Evolutionary conservation across 768 basidiomycete species (phyloP).

Genomic region (Mycena metata): DNA sequence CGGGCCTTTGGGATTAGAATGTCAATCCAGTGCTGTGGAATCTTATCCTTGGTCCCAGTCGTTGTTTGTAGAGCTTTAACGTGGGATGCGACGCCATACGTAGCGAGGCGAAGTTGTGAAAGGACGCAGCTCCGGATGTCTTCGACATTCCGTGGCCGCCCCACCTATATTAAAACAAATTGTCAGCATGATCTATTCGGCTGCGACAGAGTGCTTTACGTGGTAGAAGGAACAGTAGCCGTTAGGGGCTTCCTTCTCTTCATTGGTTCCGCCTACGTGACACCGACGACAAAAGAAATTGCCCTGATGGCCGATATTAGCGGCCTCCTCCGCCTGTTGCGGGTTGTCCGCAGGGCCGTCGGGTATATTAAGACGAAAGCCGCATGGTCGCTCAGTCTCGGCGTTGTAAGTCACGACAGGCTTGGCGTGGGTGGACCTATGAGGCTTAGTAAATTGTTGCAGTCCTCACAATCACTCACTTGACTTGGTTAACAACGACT

Average conservation of each 20-base stretch:
- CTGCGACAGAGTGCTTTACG: too few species aligned
- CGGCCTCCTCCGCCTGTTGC: slow-evolving; percentile 49
- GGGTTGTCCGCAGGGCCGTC: slow-evolving; percentile 50
- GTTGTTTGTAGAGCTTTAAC: slow-evolving; percentile 41
- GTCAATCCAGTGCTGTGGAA: slow-evolving; percentile 50
- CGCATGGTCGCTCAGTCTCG: slow-evolving; percentile 13
- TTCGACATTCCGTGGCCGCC: slow-evolving; percentile 21
- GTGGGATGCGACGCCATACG: slow-evolving; percentile 36
- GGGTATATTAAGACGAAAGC: slow-evolving; percentile 32
- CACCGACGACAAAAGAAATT: slow-evolving; percentile 54
- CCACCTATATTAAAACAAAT: slow-evolving; percentile 12
- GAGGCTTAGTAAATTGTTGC: background rate
- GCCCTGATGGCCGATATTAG: slow-evolving; percentile 52
- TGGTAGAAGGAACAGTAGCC: slow-evolving; percentile 46
- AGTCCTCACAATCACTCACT: too few species aligned
- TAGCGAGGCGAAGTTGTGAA: slow-evolving; percentile 40
- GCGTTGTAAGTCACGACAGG: slow-evolving; percentile 29
- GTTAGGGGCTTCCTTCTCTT: slow-evolving; percentile 42
- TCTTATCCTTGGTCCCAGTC: slow-evolving; percentile 51
- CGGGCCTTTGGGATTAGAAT: slow-evolving; percentile 38
- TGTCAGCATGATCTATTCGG: too few species aligned
- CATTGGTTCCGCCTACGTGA: slow-evolving; percentile 45
- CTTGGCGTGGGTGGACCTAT: background rate
- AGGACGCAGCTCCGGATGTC: slow-evolving; percentile 32
- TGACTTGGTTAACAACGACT: slow-evolving; percentile 42